Evolutionary conservation across 75 land plant genomes (phyloP).

Genomic region (Cupressus sempervirens): DNA sequence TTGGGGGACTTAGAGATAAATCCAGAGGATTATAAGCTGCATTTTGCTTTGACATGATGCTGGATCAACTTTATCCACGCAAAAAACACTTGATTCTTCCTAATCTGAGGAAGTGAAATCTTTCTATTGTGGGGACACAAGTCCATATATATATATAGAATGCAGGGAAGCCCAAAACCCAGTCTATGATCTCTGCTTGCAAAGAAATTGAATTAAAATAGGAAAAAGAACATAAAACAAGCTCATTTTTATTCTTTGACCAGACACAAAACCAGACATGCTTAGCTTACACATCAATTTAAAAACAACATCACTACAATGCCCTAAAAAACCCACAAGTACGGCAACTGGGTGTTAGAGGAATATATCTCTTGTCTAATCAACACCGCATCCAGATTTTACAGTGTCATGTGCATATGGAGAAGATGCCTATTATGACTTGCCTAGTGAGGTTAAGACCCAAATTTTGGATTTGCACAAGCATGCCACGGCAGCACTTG

Average conservation of each 20-base stretch:
- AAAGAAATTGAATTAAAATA: not conserved
- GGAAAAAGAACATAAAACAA: not conserved
- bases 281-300: not conserved
- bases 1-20: conserved; percentile 6
- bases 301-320: not conserved
- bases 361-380: not conserved
- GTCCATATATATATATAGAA: not conserved
- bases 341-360: not conserved
- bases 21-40: conserved; percentile 7
- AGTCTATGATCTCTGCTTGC: not conserved
- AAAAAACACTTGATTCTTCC: not conserved
- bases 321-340: conserved; percentile 7
- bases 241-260: not conserved
- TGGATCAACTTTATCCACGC: not conserved
- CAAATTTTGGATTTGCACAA: not conserved
- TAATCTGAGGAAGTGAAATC: not conserved
- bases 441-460: not conserved
- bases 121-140: conserved; percentile 10
- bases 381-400: not conserved
- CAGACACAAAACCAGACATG: conserved; percentile 1
- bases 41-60: not conserved
- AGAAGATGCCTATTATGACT: not conserved
- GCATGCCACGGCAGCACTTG: not conserved
- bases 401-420: not conserved
- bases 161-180: not conserved